Base-by-base conservation (phyloP, 2,329 filamentous ascomycete species). In the Cyclaneusma minus region DNA sequence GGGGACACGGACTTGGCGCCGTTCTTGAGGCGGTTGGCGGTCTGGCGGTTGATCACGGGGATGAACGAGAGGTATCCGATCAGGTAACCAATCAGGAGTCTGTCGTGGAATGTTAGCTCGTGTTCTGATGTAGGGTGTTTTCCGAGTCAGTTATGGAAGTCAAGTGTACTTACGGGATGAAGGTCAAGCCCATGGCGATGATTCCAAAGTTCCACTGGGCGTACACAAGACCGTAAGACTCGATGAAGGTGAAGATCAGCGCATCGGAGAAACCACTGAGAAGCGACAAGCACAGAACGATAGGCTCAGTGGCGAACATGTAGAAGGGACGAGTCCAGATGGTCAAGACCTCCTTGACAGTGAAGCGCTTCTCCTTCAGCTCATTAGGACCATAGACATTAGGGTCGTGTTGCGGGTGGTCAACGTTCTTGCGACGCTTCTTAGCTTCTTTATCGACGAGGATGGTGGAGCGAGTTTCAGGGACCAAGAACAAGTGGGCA, bases 361-460 rank as follows among this genome's bases (percentile, higher is more conserved):
- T 64, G 46, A 78, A 70, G 18, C 69, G 62, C n/a, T n/a, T n/a
- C 31, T 69, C 56, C 9, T 50, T 49, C 7, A 83, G 60, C 50
- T 89, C 81, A 32, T 78, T 70, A 1, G 77, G 78, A 1, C 81
- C 80, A 40, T 68, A 81, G 35, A 83, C 47, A 25, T 47, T 44
- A 11, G 18, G 18, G 18, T 20, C 18, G n/a, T n/a, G n/a, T n/a
- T n/a, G n/a, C 6, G 61, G 56, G 17, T 62, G 54, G 37, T 65
- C 50, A 19, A 70, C 70, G 7, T 55, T 55, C 51, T 72, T 57
- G 48, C 81, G 67, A 36, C 72, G 67, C 48, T 67, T 70, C 61
- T 82, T 82, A 15, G 82, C 82, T 31, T 85, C 81, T 2, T 59
- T 60, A 53, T 89, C 75, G 62, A 91, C 72, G 56, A 89, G 62